A percentile compares a stretch with the other conserved stretches of the same genome.
phyloP scores from a whole-genome alignment of 2,329 filamentous ascomycete species.

The Aspergillus glaucus region DNA sequence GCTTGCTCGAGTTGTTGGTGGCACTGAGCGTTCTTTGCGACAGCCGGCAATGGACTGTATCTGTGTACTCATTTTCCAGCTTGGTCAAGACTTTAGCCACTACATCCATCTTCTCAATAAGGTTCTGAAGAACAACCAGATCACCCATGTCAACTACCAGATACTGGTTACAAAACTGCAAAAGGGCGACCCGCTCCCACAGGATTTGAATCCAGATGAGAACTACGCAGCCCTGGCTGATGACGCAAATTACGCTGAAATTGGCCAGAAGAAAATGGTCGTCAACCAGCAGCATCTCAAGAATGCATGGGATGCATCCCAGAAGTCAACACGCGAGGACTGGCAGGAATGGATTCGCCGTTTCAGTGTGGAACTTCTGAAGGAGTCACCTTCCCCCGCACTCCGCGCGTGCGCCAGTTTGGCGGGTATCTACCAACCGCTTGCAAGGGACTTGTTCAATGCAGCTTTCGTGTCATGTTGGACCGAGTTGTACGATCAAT shows the following conservation, averaged over 20 bases:
- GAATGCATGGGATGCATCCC: conserved; percentile 91
- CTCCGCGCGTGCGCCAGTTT: conserved; percentile 86
- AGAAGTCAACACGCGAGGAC: conserved; percentile 95
- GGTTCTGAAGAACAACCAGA: conserved; percentile 67
- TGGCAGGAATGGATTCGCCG: conserved; percentile 98
- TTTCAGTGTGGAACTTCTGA: conserved; percentile 89
- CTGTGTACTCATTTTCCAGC: conserved; percentile 89
- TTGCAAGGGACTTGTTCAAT: conserved; percentile 92
- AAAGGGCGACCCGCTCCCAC: conserved; percentile 89
- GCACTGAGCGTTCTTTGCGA: conserved; percentile 65
- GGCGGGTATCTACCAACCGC: conserved; percentile 81
- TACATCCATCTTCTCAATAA: conserved; percentile 94
- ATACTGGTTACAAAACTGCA: conserved; percentile 86
- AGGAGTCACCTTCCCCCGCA: conserved; percentile 93
- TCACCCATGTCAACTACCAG: conserved; percentile 86
- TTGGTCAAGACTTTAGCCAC: conserved; percentile 90
- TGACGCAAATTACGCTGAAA: conserved; percentile 74
- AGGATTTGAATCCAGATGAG: conserved; percentile 83
- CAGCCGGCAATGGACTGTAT: conserved; percentile 85
- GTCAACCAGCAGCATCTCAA: conserved; percentile 97
- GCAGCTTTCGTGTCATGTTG: conserved; percentile 98
- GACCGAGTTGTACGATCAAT: conserved; percentile 95
- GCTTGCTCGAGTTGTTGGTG: conserved; percentile 71
- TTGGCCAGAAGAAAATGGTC: conserved; percentile 85
- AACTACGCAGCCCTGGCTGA: conserved; percentile 71